These are phyloP conservation scores for Populus alba DNA, from an alignment of 345 rosid genomes.

Conservation along the genomic window DNA sequence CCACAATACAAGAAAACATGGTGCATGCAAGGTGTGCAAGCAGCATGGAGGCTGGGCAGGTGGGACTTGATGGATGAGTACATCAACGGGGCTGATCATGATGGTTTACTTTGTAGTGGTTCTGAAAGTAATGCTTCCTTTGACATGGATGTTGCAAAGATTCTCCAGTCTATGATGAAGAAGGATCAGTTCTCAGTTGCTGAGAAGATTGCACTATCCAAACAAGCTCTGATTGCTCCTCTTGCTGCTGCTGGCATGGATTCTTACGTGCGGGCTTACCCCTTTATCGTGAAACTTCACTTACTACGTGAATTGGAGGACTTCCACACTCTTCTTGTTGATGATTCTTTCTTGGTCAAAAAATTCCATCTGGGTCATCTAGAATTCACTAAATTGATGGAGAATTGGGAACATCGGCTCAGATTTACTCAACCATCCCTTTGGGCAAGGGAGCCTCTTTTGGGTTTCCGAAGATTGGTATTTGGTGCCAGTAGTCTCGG, in stretches of 20 bases:
- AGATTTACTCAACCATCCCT: slow-evolving; percentile 85
- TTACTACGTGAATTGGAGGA: slow-evolving; percentile 82
- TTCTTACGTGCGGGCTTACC: slow-evolving; percentile 87
- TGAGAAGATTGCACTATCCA: slow-evolving; percentile 77
- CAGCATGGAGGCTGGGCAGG: slow-evolving; percentile 97
- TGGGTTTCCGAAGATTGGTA: slow-evolving; percentile 84
- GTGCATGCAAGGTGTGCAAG: slow-evolving; percentile 99
- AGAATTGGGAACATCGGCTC: slow-evolving; percentile 85
- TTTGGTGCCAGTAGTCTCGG: slow-evolving; percentile 77
- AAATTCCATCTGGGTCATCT: slow-evolving; percentile 53
- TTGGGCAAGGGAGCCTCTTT: slow-evolving; percentile 95
- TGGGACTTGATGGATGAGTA: slow-evolving; percentile 99
- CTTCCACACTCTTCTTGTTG: slow-evolving; percentile 62
- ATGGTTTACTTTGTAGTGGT: slow-evolving; percentile 79
- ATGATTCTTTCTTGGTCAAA: slow-evolving; percentile 81
- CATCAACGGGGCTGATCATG: slow-evolving; percentile 78
- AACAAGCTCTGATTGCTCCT: slow-evolving; percentile 93
- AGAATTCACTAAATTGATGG: slow-evolving; percentile 58
- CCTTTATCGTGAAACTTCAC: slow-evolving; percentile 89
- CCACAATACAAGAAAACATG: slow-evolving; percentile 90
- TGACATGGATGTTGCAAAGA: slow-evolving; percentile 95
- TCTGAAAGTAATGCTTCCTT: slow-evolving; percentile 94
- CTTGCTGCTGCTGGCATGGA: slow-evolving; percentile 99
- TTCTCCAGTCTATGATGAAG: slow-evolving; percentile 89
- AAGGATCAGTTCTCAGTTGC: slow-evolving; percentile 74